Evolutionary conservation across 2,329 filamentous ascomycete genomes (phyloP).

Genomic region (Pseudogymnoascus sp.): DNA sequence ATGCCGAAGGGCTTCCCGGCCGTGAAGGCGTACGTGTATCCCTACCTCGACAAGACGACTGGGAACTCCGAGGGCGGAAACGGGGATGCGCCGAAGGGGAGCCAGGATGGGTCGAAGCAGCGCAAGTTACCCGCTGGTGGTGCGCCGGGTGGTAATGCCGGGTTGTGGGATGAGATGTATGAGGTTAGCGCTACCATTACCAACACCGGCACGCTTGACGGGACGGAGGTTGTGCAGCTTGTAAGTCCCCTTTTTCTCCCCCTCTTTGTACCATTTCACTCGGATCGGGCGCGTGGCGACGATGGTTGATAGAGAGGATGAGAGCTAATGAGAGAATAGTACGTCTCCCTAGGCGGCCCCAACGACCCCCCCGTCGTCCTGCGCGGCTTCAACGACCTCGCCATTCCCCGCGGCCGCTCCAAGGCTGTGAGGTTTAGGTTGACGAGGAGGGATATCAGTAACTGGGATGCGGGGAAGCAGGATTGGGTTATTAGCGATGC

Average conservation of each 20-base stretch:
- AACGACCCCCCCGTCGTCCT: constrained; percentile 60
- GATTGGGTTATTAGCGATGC: constrained; percentile 59
- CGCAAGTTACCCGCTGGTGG: constrained; percentile 40
- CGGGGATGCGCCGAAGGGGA: constrained; percentile 33
- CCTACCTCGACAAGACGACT: constrained; percentile 42
- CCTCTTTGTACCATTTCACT: no score
- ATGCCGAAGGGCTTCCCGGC: constrained; percentile 50
- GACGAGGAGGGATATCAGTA: constrained; percentile 73
- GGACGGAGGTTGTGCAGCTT: constrained; percentile 51
- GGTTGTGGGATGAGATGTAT: constrained; percentile 47
- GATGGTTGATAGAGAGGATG: no score
- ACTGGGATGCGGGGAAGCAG: constrained; percentile 74
- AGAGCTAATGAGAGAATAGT: no score
- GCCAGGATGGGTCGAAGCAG: constrained; percentile 38
- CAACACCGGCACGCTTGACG: constrained; percentile 46
- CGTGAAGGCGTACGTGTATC: constrained; percentile 44
- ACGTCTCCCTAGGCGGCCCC: constrained; percentile 72
- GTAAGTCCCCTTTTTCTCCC: constrained; percentile 33
- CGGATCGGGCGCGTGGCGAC: no score
- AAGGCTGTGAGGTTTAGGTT: constrained; percentile 60
- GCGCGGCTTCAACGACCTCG: constrained; percentile 72
- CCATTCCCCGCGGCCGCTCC: constrained; percentile 60
- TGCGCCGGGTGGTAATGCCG: constrained; percentile 44
- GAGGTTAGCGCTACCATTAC: constrained; percentile 44
- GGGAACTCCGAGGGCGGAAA: constrained; percentile 19